Conservation (phyloP, 129 eudicot species). For the Glebionis coronaria region DNA sequence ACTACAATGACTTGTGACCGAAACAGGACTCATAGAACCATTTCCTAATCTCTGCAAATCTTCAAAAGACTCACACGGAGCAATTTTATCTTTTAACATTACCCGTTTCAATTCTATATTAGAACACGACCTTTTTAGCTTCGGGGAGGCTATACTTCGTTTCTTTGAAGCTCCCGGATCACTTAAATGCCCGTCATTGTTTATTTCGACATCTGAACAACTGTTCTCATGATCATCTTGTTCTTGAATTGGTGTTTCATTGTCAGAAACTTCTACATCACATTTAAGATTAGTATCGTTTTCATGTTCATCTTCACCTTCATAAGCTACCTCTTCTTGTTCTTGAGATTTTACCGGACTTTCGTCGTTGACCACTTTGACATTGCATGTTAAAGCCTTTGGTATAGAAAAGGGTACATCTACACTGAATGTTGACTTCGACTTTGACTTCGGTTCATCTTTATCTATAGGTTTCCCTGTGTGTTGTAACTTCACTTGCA, state of each 20-base stretch:
- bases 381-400: conserved; percentile 44
- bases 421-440: conserved; percentile 44
- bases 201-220: conserved; percentile 28
- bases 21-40: conserved; percentile 49
- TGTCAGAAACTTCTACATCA: conserved; percentile 19
- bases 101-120: conserved; percentile 55
- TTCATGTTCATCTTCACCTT: conserved; percentile 74
- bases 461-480: conserved; percentile 25
- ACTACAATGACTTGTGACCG: conserved; percentile 43
- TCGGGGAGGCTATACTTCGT: conserved; percentile 54
- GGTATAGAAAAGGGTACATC: conserved; percentile 49
- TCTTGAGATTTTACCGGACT: conserved; percentile 38
- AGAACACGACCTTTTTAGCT: conserved; percentile 74
- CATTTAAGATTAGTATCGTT: conserved; percentile 37
- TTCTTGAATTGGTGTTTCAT: conserved; percentile 27
- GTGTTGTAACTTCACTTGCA: conserved; percentile 51
- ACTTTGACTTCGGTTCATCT: conserved; percentile 32
- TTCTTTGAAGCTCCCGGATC: conserved; percentile 63
- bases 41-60: conserved; percentile 53
- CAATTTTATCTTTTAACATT: conserved; percentile 22
- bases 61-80: conserved; percentile 54
- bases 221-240: conserved; percentile 20
- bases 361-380: conserved; percentile 55
- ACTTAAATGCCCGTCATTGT: conserved; percentile 57
- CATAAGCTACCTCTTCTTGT: conserved; percentile 55